Evolutionary conservation across 2,329 filamentous ascomycete genomes (phyloP).

Genomic region (Cordyceps pruinosa): DNA sequence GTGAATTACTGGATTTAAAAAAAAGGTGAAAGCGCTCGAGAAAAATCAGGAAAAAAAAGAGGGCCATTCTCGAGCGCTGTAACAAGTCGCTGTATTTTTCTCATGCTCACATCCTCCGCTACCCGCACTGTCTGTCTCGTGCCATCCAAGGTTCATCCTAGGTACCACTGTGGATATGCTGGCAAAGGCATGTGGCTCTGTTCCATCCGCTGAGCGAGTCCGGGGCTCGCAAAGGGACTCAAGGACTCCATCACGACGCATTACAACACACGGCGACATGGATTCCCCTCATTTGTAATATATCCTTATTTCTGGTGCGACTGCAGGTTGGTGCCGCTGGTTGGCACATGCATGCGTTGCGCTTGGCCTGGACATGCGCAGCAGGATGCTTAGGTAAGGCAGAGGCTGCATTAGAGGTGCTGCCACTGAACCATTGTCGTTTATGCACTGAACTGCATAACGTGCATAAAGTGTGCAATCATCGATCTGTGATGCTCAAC

Average conservation of each 20-base stretch:
- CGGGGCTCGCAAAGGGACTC: neutral
- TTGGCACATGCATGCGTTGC: neutral
- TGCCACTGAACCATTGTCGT: no score
- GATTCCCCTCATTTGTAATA: constrained; percentile 1
- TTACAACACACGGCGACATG: neutral
- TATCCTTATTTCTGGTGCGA: neutral
- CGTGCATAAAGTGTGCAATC: no score
- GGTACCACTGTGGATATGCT: no score
- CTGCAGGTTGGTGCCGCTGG: neutral
- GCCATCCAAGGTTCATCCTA: no score
- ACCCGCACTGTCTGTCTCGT: neutral
- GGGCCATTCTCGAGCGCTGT: neutral
- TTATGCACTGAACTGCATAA: no score
- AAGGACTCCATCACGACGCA: neutral
- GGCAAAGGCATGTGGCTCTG: neutral
- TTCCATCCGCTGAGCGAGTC: neutral
- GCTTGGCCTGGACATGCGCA: neutral
- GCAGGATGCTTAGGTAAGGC: no score
- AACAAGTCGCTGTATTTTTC: neutral
- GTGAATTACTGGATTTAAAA: neutral
- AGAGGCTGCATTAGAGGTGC: no score
- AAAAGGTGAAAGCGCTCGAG: neutral
- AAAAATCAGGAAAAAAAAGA: neutral
- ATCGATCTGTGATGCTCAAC: no score
- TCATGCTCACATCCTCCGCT: neutral